Percentiles rank a stretch among this genome's conserved stretches.
Conservation (phyloP, 768 basidiomycete species). For the Mrakia gelida region DNA sequence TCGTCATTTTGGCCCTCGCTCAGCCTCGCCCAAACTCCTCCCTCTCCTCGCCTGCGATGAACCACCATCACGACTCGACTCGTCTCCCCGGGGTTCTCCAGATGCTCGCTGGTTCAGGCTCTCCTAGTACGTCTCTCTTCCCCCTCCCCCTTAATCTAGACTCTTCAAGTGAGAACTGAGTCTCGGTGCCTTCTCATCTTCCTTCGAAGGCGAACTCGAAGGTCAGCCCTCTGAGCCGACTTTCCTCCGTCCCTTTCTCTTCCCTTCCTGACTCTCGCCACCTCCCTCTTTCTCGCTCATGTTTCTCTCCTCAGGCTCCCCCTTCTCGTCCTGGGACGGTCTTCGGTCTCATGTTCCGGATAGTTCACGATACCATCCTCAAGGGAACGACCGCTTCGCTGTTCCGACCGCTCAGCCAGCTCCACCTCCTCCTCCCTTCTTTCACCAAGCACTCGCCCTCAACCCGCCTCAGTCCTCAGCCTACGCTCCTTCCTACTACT, state of each 20-base stretch:
- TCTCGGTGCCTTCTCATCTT: not conserved
- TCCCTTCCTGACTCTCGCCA: not conserved
- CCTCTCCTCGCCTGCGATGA: not conserved
- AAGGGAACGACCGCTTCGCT: not conserved
- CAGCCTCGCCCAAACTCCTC: not conserved
- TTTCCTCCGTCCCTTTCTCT: not conserved
- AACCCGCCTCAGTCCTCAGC: not conserved
- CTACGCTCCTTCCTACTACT: not conserved
- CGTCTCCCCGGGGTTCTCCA: not conserved
- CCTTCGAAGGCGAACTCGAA: not conserved
- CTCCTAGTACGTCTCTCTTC: not conserved
- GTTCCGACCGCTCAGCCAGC: not conserved
- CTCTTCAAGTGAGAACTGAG: too few species aligned
- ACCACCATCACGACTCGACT: not conserved
- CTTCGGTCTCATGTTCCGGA: not conserved
- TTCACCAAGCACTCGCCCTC: not conserved
- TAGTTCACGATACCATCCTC: too few species aligned
- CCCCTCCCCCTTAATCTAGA: too few species aligned
- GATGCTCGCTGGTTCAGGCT: not conserved
- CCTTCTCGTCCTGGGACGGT: slow-evolving; percentile 6
- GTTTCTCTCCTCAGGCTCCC: not conserved
- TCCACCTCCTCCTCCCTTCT: not conserved
- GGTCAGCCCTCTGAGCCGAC: not conserved
- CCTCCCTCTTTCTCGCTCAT: not conserved
- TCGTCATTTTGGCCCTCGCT: not conserved